A percentile compares a stretch with the other conserved stretches of the same genome.
Conservation (phyloP, 495 filamentous ascomycete genomes). For the Coniosporium apollinis region DNA sequence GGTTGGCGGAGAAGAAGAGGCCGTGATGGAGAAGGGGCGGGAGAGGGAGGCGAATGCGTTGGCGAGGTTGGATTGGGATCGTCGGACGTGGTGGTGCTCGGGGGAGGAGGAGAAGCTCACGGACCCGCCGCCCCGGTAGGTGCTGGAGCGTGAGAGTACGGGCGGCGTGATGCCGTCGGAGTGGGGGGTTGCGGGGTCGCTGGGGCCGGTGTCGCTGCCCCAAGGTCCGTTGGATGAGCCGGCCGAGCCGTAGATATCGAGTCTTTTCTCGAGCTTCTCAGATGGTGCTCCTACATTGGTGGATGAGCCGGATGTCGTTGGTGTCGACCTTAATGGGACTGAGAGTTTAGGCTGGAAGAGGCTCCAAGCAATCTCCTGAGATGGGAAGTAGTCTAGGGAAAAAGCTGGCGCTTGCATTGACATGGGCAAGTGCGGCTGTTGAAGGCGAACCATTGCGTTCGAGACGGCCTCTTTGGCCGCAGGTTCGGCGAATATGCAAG, state of each 20-base stretch:
- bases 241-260: constrained; percentile 41
- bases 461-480: constrained; percentile 18
- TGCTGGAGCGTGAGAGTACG: constrained; percentile 9
- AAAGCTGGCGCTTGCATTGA: constrained; percentile 49
- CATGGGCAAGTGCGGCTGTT: constrained; percentile 36
- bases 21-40: constrained; percentile 52
- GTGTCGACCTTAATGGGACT: constrained; percentile 29
- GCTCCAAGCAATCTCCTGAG: constrained; percentile 40
- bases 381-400: constrained; percentile 52
- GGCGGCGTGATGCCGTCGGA: constrained; percentile 56
- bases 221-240: constrained; percentile 38
- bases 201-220: constrained; percentile 15
- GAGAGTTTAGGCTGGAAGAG: constrained; percentile 24
- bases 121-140: constrained; percentile 22
- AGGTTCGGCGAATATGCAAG: constrained; percentile 64
- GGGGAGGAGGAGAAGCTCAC: constrained; percentile 59
- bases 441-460: constrained; percentile 14
- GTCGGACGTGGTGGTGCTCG: constrained; percentile 27
- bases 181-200: constrained; percentile 33
- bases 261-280: constrained; percentile 25
- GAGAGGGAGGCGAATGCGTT: constrained; percentile 53
- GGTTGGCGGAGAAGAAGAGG: constrained; percentile 51
- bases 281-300: too few relatives aligned
- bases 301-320: too few relatives aligned
- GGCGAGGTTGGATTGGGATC: constrained; percentile 38